Evolutionary conservation across 2,329 filamentous ascomycete species (phyloP).

Genomic region (Atkinsonella hypoxylon): DNA sequence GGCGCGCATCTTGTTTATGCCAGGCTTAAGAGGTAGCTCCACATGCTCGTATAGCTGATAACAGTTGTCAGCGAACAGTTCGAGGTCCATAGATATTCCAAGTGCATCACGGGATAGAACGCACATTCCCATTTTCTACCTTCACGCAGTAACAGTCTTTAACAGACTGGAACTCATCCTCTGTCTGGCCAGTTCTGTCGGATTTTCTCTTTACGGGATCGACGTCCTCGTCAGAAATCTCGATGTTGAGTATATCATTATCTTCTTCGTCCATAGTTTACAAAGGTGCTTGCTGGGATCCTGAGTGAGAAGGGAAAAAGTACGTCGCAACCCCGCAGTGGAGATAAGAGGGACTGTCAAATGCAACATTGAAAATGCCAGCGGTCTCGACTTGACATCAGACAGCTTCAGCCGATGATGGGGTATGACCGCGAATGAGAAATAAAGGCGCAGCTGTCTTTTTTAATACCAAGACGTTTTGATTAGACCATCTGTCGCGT

Average conservation of each 20-base stretch:
- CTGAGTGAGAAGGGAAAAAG: too few relatives aligned
- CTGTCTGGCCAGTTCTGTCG: conserved; percentile 32
- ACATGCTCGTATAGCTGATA: conserved; percentile 32
- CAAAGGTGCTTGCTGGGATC: neutral
- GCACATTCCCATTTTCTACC: conserved; percentile 43
- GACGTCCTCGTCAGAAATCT: conserved; percentile 20
- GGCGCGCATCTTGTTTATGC: conserved; percentile 31
- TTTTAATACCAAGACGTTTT: too few relatives aligned
- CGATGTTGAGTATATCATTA: conserved; percentile 18
- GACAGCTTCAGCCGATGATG: too few relatives aligned
- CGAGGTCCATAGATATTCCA: neutral
- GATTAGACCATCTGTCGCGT: too few relatives aligned
- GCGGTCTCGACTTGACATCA: too few relatives aligned
- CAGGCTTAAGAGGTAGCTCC: conserved; percentile 25
- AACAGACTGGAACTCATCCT: conserved; percentile 36
- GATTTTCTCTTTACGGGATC: conserved; percentile 8
- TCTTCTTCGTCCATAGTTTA: conserved; percentile 18
- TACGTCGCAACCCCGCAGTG: too few relatives aligned
- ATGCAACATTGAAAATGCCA: too few relatives aligned
- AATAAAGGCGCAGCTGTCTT: too few relatives aligned
- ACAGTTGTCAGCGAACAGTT: neutral
- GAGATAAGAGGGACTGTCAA: too few relatives aligned
- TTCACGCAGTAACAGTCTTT: conserved; percentile 33
- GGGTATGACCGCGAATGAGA: too few relatives aligned
- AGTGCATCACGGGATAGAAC: conserved; percentile 7